Evolutionary conservation across 2,329 filamentous ascomycete species (phyloP), one percentile per base, ranked within the genome.

Genomic region (Leptographium radiaticola): DNA sequence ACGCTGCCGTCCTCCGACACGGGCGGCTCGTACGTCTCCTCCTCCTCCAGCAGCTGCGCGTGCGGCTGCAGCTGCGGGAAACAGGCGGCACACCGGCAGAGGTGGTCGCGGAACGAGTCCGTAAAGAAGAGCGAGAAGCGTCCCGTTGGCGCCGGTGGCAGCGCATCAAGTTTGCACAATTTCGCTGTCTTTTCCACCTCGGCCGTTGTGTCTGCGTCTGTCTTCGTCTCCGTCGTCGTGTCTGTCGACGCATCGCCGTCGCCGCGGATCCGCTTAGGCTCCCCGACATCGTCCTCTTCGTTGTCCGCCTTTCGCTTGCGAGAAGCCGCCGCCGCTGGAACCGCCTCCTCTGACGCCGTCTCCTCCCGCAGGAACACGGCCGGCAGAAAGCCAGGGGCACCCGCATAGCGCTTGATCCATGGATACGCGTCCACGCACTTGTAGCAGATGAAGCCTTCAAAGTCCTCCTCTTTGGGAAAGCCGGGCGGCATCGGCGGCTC

Each of bases 21-120:
- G 1, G 91, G 89, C 0, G 91, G 93, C 63, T 96, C 89, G 68
- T 98, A 98, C 1, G 82, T 83, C 38, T 95, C 89, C 73, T 98
- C 93, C 68, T 95, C 89, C 63, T 97, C 90, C 11, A 95, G 81
- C 12, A 98, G 84, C 63, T 95, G 87, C 0, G 82, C 80, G 65
- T 95, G 83, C 0, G 74, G 70, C 53, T 80, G 73, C 1, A 97
- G 78, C 13, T 79, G 71, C 1, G 82, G 81, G 68, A 88, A 95
- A 71, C 90, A 96, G n/a, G 75, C 70, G 16, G 79, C 66, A 68
- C 93, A 98, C 63, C 76, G 87, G 72, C 93, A 98, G 61, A 98
- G 72, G 56, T 84, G 74, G 43, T 86, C 76, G 61, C 91, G 86
- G 73, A 97, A 97, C 62, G 81, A 75, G 52, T 84, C 75, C 55